Evolutionary conservation across 108 stramenopile genomes (phyloP).

Genomic region (Fragilaria radians): DNA sequence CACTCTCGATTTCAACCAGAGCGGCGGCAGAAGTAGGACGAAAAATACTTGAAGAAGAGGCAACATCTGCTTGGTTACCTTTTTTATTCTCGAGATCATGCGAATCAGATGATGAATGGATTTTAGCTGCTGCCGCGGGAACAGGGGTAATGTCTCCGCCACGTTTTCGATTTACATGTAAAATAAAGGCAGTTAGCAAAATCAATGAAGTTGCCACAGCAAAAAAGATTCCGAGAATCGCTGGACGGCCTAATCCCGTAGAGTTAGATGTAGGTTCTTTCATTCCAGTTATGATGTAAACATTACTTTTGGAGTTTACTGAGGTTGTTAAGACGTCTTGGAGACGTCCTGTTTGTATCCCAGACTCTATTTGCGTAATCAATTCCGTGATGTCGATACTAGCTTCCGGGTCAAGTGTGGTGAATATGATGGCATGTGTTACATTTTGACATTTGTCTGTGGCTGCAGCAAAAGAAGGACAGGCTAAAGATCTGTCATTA

Average conservation of each 20-base stretch:
- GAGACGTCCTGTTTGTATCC: slow-evolving; percentile 20
- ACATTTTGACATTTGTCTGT: background rate
- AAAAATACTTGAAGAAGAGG: too few relatives aligned
- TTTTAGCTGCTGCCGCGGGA: background rate
- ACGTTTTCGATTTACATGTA: background rate
- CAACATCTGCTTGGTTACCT: background rate
- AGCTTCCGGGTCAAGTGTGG: background rate
- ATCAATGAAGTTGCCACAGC: background rate
- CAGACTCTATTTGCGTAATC: background rate
- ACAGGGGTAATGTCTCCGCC: background rate
- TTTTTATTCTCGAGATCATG: background rate
- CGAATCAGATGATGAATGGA: background rate
- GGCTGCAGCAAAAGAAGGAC: background rate
- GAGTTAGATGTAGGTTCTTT: background rate
- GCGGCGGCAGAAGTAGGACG: background rate
- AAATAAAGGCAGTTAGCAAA: background rate
- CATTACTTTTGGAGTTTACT: slow-evolving; percentile 26
- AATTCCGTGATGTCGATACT: background rate
- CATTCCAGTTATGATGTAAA: slow-evolving; percentile 17
- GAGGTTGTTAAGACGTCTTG: slow-evolving; percentile 11
- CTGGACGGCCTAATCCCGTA: background rate
- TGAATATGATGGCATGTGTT: background rate
- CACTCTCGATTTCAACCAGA: background rate
- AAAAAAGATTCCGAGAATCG: background rate
- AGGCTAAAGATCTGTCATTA: background rate